phyloP scores from a whole-genome alignment of 441 rosid species.

The Gossypium trilobum region DNA sequence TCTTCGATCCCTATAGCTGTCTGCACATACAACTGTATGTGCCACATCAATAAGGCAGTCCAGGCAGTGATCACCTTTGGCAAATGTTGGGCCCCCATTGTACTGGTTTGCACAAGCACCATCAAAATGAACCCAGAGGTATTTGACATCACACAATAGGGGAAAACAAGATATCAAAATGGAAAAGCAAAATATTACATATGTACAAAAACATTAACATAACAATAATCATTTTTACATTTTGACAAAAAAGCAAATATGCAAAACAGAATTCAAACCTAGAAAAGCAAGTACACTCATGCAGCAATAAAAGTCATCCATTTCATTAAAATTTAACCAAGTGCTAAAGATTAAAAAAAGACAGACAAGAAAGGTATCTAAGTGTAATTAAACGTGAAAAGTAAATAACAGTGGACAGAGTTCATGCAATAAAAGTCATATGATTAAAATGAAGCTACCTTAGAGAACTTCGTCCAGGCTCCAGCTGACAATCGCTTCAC shows the following conservation, averaged over 20 bases:
- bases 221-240: neutral
- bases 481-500: slow-evolving; percentile 69
- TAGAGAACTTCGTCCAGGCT: slow-evolving; percentile 68
- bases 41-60: slow-evolving; percentile 78
- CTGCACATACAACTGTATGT: slow-evolving; percentile 57
- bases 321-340: neutral
- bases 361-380: slow-evolving; percentile 4
- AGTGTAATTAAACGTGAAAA: neutral
- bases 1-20: slow-evolving; percentile 90
- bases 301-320: neutral
- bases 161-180: slow-evolving; percentile 5
- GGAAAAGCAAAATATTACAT: slow-evolving; percentile 4
- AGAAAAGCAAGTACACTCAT: neutral
- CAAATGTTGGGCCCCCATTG: slow-evolving; percentile 69
- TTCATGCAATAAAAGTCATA: neutral
- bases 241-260: neutral
- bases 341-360: slow-evolving; percentile 5
- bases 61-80: slow-evolving; percentile 64
- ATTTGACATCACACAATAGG: neutral
- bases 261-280: neutral
- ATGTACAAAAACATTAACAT: slow-evolving; percentile 16
- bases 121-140: slow-evolving; percentile 21
- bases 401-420: neutral
- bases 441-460: slow-evolving; percentile 38
- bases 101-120: slow-evolving; percentile 36